Base-by-base conservation (phyloP, 805 yeast species). In the Kazachstania psychrophila region DNA sequence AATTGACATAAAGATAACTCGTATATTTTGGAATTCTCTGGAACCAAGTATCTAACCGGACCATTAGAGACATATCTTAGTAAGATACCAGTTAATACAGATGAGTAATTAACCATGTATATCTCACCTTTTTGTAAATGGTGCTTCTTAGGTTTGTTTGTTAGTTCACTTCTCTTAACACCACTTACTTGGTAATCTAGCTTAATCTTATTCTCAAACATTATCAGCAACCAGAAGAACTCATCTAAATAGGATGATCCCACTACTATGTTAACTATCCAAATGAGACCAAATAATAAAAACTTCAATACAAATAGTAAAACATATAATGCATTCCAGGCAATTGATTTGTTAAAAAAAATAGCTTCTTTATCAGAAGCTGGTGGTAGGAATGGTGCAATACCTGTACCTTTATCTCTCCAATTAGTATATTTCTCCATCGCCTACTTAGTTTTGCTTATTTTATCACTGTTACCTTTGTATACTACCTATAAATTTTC, bases 351-450 rank as follows among this genome's bases (percentile, higher is more conserved):
- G 13, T 25, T 22, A 14, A 24, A 35, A 12, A 27, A 13, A 12
- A 31, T 12, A 11, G 28, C 16, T 14, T 30, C 39, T 12, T 34
- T 44, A 5, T 44, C 40, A 10, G 36, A 28, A 53, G 28, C 54
- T 41, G n/a, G 61, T 1, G 94, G 94, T 62, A 81, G 65, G 47
- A 85, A 86, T 3, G 96, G 96, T 0, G 94, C 79, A 24, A 87
- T 82, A n/a, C 96, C 96, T 1, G 96, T 87, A 4, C 89, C 92
- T 43, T 77, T 82, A 54, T 86, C 96, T 58, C 95, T 71, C 79
- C 83, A 86, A 42, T 72, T 70, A 18, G 92, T 77, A 61, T 75
- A 87, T 60, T 82, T 79, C 61, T 83, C 94, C 95, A 87, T 13
- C 12, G 13, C n/a, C 16, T 29, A 11, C 29, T 22, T 11, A n/a